phyloP scores from a whole-genome alignment of 345 rosid genomes.

The Noccaea bulbosa region DNA sequence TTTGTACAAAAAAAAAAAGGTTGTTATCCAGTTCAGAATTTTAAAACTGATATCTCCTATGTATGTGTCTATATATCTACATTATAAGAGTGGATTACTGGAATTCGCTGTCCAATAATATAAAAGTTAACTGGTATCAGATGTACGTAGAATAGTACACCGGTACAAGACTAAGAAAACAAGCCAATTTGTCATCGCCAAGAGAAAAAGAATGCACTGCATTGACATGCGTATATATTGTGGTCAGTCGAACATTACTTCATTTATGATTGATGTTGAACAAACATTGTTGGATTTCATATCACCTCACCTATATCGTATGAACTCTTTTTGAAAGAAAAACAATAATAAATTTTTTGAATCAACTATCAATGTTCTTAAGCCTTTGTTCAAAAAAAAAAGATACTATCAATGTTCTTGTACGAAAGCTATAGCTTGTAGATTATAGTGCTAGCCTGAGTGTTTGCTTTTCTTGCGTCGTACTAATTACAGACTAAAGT shows the following conservation, averaged over 20 bases:
- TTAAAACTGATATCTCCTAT: not conserved
- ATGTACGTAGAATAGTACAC: slow-evolving; percentile 4
- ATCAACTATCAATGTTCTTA: slow-evolving; percentile 18
- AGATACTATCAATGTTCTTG: slow-evolving; percentile 16
- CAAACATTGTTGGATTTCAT: slow-evolving; percentile 1
- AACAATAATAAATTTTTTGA: not conserved
- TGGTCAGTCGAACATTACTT: not conserved
- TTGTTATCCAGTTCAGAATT: not conserved
- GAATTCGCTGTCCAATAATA: too few relatives aligned
- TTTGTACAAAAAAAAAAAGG: not conserved
- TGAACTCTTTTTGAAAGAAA: not conserved
- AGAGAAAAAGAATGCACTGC: slow-evolving; percentile 5
- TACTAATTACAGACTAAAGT: slow-evolving; percentile 38
- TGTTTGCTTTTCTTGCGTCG: slow-evolving; percentile 19
- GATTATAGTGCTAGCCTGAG: slow-evolving; percentile 23
- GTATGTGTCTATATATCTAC: too few relatives aligned
- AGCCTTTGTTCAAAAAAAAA: too few relatives aligned
- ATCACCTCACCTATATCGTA: not conserved
- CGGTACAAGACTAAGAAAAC: not conserved
- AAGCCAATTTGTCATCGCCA: not conserved
- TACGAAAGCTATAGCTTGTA: slow-evolving; percentile 36
- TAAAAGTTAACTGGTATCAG: not conserved
- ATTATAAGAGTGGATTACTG: too few relatives aligned
- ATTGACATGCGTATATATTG: slow-evolving; percentile 13
- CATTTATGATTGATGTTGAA: not conserved